phyloP scores from a whole-genome alignment of 1,284 basidiomycete species.

The Trichosporon sp. region DNA sequence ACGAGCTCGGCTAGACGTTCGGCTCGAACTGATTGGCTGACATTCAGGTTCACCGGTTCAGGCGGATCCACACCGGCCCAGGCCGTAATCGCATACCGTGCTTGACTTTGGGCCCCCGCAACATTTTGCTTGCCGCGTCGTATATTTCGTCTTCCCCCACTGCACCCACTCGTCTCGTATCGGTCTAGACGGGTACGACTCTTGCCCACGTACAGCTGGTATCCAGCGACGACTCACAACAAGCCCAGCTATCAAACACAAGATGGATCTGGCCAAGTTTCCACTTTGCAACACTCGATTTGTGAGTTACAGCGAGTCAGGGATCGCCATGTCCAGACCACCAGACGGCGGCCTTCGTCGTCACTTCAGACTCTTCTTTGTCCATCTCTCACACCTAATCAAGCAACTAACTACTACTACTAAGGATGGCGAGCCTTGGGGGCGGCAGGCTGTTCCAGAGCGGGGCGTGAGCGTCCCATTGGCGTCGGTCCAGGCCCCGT shows the following conservation, averaged over 20 bases:
- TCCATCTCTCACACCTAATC: neutral
- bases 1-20: conserved; percentile 15
- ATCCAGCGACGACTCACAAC: neutral
- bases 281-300: neutral
- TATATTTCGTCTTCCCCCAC: neutral
- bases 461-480: neutral
- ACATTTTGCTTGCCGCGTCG: neutral
- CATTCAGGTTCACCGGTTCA: neutral
- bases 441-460: neutral
- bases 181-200: neutral
- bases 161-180: neutral
- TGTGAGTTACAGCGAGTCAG: neutral
- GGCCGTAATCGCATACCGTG: neutral
- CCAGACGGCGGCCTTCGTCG: neutral
- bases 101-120: neutral
- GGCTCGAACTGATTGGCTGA: conserved; percentile 19
- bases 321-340: neutral
- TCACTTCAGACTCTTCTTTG: neutral
- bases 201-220: too few species aligned
- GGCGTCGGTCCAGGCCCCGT: neutral
- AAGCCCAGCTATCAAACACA: neutral
- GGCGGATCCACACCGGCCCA: neutral
- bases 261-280: neutral
- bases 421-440: neutral
- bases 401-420: neutral